Conservation (phyloP, 116 monocot species). For the Papilionanthe hybrid region DNA sequence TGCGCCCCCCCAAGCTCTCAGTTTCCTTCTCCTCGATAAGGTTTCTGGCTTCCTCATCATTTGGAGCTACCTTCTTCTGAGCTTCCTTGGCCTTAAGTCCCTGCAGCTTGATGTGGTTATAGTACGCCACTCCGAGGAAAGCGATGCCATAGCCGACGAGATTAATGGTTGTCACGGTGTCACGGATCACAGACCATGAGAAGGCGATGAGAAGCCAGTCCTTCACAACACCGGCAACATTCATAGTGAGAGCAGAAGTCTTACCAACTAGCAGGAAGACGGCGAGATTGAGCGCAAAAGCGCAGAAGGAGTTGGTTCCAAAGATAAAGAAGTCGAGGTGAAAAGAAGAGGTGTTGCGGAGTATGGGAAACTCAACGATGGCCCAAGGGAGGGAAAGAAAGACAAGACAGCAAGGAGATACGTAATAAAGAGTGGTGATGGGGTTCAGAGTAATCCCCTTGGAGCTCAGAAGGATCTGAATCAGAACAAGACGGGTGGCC, state of each 20-base stretch:
- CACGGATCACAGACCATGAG: slow-evolving; percentile 76
- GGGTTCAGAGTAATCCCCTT: slow-evolving; percentile 60
- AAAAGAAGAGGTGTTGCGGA: slow-evolving; percentile 32
- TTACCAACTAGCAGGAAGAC: slow-evolving; percentile 71
- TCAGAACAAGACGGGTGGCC: slow-evolving; percentile 62
- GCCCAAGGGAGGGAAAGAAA: slow-evolving; percentile 56
- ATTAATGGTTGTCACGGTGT: slow-evolving; percentile 64
- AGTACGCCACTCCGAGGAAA: slow-evolving; percentile 70
- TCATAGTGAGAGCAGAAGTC: slow-evolving; percentile 76
- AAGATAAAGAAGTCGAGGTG: slow-evolving; percentile 44
- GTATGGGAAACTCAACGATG: slow-evolving; percentile 49
- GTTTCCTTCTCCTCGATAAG: slow-evolving; percentile 33
- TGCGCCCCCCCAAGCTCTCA: slow-evolving; percentile 7
- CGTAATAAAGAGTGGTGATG: slow-evolving; percentile 68
- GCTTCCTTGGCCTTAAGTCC: slow-evolving; percentile 78
- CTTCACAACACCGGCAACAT: slow-evolving; percentile 75
- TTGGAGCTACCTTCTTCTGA: slow-evolving; percentile 63
- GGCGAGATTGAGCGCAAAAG: slow-evolving; percentile 66
- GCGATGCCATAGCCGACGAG: slow-evolving; percentile 66
- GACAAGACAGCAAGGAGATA: slow-evolving; percentile 56
- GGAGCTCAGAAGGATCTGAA: slow-evolving; percentile 64
- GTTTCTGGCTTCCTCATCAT: slow-evolving; percentile 50
- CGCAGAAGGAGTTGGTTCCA: slow-evolving; percentile 51
- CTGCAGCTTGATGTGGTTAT: slow-evolving; percentile 85
- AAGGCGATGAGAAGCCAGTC: slow-evolving; percentile 86